Evolutionary conservation across 1,284 basidiomycete genomes (phyloP), one percentile per base, ranked within the genome.

Genomic region (Butyriboletus appendiculatus): DNA sequence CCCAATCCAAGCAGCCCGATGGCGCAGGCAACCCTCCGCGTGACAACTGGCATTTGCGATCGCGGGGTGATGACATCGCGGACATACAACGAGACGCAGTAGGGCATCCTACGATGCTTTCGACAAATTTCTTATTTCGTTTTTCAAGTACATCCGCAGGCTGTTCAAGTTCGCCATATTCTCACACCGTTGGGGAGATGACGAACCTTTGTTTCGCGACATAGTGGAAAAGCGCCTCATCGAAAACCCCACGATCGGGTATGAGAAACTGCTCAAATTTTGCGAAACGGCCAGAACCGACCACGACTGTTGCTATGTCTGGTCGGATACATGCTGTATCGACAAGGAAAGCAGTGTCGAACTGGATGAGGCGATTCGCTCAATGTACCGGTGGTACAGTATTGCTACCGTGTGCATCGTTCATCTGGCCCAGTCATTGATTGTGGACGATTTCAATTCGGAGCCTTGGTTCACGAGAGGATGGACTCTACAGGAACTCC

Each of bases 321-420:
- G 62, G 62, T 62, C 64, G 4, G 62, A 63, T 5, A 63, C 62
- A 0, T 66, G 63, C 14, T 66, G 63, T n/a, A 62, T 62, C 43
- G 53, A 62, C 41, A 63, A 65, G 10, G 52, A 50, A 16, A 65
- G 62, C 41, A 63, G 64, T 16, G 49, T 48, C 3, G 64, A 63
- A 26, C 34, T 66, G n/a, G 64, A 63, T n/a, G 62, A 64, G 16
- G 59, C 59, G 14, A 62, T 66, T 42, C 59, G 60, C 2, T 63
- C 62, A 0, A 63, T 66, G 62, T 66, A 54, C 34, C 45, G 57
- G 7, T 63, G 62, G 64, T 63, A 63, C 48, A 52, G 39, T 0
- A 46, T 44, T 15, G 59, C 63, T 5, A 39, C 42, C 1, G 56
- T 65, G 6, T 62, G 61, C 51, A 56, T 64, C 47, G 51, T 64